Percentiles rank a stretch among this genome's conserved stretches.
Evolutionary conservation across 2,329 filamentous ascomycete species (phyloP).

Genomic region (Talaromyces sp.): DNA sequence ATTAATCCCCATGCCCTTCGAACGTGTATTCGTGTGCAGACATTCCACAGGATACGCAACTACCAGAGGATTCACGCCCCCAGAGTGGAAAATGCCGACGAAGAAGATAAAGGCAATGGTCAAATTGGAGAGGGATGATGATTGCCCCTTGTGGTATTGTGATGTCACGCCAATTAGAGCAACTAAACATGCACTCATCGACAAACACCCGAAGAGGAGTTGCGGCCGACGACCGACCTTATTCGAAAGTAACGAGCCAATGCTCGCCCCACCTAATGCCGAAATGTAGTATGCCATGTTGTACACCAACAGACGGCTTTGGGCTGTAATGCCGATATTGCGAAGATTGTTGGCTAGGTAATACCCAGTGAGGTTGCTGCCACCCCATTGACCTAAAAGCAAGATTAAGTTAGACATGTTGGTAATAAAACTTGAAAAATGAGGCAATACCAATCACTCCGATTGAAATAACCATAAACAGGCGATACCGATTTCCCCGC

Average conservation of each 20-base stretch:
- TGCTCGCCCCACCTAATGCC: neutral
- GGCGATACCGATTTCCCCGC: conserved; percentile 20
- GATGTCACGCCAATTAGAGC: neutral
- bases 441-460: neutral
- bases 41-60: neutral
- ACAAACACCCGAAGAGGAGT: neutral
- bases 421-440: neutral
- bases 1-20: conserved; percentile 1
- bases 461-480: conserved; percentile 1
- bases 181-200: conserved; percentile 1
- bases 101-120: conserved; percentile 2
- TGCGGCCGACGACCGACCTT: neutral
- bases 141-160: neutral
- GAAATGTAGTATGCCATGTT: conserved; percentile 1
- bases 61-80: neutral
- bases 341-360: conserved; percentile 3
- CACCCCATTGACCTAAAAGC: conserved; percentile 1
- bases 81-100: neutral
- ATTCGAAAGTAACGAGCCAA: neutral
- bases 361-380: conserved; percentile 1
- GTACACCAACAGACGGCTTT: neutral
- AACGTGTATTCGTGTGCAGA: neutral
- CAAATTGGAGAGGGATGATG: neutral
- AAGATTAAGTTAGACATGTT: neutral
- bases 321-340: conserved; percentile 7